Evolutionary conservation across 83 land plant genomes (phyloP).

Genomic region (Thuja plicata): DNA sequence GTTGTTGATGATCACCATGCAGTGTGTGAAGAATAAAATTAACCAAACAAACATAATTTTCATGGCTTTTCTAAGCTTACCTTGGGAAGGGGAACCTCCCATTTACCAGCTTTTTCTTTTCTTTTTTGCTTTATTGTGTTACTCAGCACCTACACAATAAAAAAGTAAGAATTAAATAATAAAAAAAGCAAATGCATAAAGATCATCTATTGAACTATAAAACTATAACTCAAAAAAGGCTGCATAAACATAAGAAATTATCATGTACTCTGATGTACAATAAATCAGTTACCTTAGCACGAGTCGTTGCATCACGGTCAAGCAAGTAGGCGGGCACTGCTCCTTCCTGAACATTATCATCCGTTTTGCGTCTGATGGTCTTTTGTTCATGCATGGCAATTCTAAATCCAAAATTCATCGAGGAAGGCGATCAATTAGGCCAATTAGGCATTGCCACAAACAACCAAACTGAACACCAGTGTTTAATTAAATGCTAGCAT

Average conservation of each 20-base stretch:
- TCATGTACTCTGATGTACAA: not conserved
- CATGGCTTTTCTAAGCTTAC: slow-evolving; percentile 29
- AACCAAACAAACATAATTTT: not conserved
- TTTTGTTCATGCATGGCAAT: slow-evolving; percentile 96
- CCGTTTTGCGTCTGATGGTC: slow-evolving; percentile 82
- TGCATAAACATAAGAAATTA: not conserved
- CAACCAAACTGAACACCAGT: not conserved
- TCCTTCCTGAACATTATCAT: slow-evolving; percentile 91
- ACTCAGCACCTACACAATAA: slow-evolving; percentile 69
- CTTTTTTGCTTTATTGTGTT: slow-evolving; percentile 98
- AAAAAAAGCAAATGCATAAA: not conserved
- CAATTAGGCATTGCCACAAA: not conserved
- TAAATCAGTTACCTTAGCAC: slow-evolving; percentile 70
- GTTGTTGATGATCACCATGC: not conserved
- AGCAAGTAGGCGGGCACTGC: slow-evolving; percentile 92
- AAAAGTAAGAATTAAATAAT: not conserved
- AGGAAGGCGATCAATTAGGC: not conserved
- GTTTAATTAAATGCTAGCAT: not conserved
- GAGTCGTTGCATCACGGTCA: slow-evolving; percentile 92
- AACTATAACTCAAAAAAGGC: not conserved
- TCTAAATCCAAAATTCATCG: slow-evolving; percentile 32
- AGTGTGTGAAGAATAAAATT: not conserved
- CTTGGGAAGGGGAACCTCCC: slow-evolving; percentile 99
- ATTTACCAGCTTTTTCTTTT: slow-evolving; percentile 98
- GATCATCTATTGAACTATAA: not conserved